Evolutionary conservation across 108 stramenopile species (phyloP), one percentile per base, ranked within the genome.

Genomic region (Conticribra guillardii): DNA sequence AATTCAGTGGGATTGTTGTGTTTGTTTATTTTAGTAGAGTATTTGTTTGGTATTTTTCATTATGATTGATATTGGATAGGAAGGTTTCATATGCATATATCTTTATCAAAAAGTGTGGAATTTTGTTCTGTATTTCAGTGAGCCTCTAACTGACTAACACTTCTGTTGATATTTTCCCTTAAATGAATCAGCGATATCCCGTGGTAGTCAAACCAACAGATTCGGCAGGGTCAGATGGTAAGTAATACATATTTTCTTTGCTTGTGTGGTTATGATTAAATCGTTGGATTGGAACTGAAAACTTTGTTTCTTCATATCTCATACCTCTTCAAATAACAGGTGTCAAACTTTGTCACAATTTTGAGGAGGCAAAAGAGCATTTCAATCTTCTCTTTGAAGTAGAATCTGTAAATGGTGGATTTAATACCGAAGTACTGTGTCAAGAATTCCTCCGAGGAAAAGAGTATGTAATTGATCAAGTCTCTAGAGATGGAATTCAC

Each of bases 391-490:
- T 90, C 31, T 48, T 85, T 44, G 79, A 82, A 47, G 62, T 82
- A 32, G 57, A 72, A 23, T 85, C 83, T 52, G 71, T 67, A 0
- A 61, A 61, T 30, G 68, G 68, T 22, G 64, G 64, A 1, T 61
- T 18, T 52, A 65, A 31, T 11, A n/a, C 48, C 33, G 67, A 30
- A 47, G 95, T 92, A 7, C 81, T 95, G 1, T 86, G 92, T 22
- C 92, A 93, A 75, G 96, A 96, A 67, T 94, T 89, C 57, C 57
- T 94, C 66, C 58, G 85, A 45, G 93, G 93, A 33, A 82, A 64
- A 30, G 82, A 64, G 76, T 96, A 95, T 76, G 95, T 96, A 63
- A 83, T 96, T 34, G 97, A 98, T 62, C 67, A 77, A 28, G 95
- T 92, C 8, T 88, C 87, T 29, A 65, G 85, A 16, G 82, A 95